A percentile compares a stretch with the other conserved stretches of the same genome.
phyloP scores from a whole-genome alignment of 2,329 filamentous ascomycete species.

The Trichothecium roseum region DNA sequence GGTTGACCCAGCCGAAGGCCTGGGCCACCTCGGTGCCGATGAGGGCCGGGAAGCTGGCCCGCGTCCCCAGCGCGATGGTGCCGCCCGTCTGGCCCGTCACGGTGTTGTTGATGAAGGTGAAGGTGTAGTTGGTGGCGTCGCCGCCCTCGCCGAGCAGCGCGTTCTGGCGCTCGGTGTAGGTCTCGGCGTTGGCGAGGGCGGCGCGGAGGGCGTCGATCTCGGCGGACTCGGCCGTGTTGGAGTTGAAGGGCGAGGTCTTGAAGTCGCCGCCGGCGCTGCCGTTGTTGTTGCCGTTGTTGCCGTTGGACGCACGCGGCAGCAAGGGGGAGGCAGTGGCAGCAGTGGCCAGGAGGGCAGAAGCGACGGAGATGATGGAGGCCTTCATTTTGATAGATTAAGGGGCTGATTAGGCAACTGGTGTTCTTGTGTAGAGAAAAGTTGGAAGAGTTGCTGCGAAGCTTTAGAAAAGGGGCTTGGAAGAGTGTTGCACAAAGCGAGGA shows the following conservation, averaged over 20 bases:
- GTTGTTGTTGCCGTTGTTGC: neutral
- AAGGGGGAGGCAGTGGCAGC: conserved; percentile 1
- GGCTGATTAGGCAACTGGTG: no score
- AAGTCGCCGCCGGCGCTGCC: conserved; percentile 1
- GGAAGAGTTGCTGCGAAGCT: no score
- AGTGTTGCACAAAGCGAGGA: no score
- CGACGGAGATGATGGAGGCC: neutral
- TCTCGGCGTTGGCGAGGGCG: conserved; percentile 1
- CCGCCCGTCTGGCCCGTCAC: conserved; percentile 7
- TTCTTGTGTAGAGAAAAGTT: no score
- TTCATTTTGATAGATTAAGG: no score
- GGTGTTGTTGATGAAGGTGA: conserved; percentile 12
- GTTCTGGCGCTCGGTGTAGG: conserved; percentile 3
- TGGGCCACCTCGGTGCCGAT: conserved; percentile 28
- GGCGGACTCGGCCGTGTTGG: conserved; percentile 1
- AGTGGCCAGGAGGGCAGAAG: conserved; percentile 1
- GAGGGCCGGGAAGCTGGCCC: conserved; percentile 22
- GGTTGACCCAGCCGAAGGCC: conserved; percentile 30
- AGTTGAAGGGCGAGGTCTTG: neutral
- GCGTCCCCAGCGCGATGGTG: conserved; percentile 17
- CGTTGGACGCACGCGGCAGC: neutral
- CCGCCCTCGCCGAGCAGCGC: conserved; percentile 2
- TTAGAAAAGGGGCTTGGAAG: no score
- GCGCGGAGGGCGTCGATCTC: conserved; percentile 1
- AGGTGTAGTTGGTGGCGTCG: conserved; percentile 10